A percentile compares a stretch with the other conserved stretches of the same genome.
These are phyloP conservation scores for Solanum hybrid DNA, from an alignment of 305 asterid species.

Conservation along the genomic window DNA sequence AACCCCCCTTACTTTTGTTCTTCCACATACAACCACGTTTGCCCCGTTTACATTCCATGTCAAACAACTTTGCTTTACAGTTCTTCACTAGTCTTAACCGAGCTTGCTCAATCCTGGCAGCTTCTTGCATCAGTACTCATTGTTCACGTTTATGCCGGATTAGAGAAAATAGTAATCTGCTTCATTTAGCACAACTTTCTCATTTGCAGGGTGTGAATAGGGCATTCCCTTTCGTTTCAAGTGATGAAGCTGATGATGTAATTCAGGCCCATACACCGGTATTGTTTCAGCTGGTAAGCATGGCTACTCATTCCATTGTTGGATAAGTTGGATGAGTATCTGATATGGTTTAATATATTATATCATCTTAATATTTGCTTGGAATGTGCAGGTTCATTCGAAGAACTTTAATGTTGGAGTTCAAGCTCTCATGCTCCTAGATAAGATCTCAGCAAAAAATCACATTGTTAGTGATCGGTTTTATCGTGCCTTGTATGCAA, in stretches of 20 bases:
- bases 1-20: background rate
- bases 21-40: background rate
- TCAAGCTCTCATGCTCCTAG: slow-evolving; percentile 93
- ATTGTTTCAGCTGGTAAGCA: slow-evolving; percentile 80
- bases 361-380: background rate
- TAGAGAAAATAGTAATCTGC: background rate
- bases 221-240: slow-evolving; percentile 85
- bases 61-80: background rate
- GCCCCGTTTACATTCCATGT: background rate
- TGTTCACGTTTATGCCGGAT: background rate
- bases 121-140: background rate
- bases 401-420: slow-evolving; percentile 91
- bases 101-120: background rate
- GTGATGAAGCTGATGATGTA: slow-evolving; percentile 70
- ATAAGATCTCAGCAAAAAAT: slow-evolving; percentile 81
- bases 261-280: slow-evolving; percentile 79
- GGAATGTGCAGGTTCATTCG: slow-evolving; percentile 70
- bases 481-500: slow-evolving; percentile 94
- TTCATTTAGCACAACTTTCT: background rate
- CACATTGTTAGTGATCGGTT: slow-evolving; percentile 90
- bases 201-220: slow-evolving; percentile 84
- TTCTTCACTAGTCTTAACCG: background rate
- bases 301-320: background rate
- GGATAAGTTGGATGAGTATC: background rate
- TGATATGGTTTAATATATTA: background rate